phyloP scores from a whole-genome alignment of 495 filamentous ascomycete species.

The Lineolata rhizophorae region DNA sequence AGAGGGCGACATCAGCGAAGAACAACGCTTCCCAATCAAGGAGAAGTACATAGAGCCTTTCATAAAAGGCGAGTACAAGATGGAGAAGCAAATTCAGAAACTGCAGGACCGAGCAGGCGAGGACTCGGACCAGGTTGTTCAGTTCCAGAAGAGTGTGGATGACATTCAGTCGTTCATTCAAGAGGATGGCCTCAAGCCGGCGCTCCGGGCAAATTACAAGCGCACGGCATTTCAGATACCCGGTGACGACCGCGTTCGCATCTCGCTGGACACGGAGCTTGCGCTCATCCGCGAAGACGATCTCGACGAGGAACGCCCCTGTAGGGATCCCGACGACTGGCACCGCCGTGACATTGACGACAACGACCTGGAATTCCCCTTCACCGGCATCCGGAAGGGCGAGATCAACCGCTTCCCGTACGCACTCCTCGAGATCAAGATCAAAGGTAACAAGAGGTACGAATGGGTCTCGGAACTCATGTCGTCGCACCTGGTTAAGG shows the following conservation, averaged over 20 bases:
- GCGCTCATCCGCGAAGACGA: slow-evolving; percentile 85
- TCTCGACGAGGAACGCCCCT: slow-evolving; percentile 62
- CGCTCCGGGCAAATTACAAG: slow-evolving; percentile 79
- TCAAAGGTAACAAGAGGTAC: slow-evolving; percentile 50
- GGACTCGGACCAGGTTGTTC: slow-evolving; percentile 36
- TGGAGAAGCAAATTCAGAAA: slow-evolving; percentile 77
- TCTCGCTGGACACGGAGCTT: slow-evolving; percentile 81
- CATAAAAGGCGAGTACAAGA: slow-evolving; percentile 65
- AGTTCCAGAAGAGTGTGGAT: slow-evolving; percentile 47
- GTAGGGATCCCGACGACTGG: slow-evolving; percentile 72
- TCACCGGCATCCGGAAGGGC: slow-evolving; percentile 61
- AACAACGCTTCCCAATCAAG: slow-evolving; percentile 67
- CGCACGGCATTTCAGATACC: slow-evolving; percentile 95
- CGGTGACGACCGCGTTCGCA: slow-evolving; percentile 70
- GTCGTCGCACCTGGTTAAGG: slow-evolving; percentile 75
- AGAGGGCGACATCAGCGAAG: slow-evolving; percentile 48
- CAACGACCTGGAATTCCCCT: slow-evolving; percentile 63
- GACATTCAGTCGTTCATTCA: slow-evolving; percentile 64
- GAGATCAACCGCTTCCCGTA: slow-evolving; percentile 86
- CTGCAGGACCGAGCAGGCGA: slow-evolving; percentile 45
- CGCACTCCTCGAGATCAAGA: slow-evolving; percentile 80
- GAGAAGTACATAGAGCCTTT: slow-evolving; percentile 84
- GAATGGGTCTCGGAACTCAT: slow-evolving; percentile 82
- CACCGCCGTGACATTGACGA: slow-evolving; percentile 81
- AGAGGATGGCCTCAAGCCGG: slow-evolving; percentile 55